Conservation (phyloP, 2,329 filamentous ascomycete genomes). For the Akanthomyces uredinophilus region DNA sequence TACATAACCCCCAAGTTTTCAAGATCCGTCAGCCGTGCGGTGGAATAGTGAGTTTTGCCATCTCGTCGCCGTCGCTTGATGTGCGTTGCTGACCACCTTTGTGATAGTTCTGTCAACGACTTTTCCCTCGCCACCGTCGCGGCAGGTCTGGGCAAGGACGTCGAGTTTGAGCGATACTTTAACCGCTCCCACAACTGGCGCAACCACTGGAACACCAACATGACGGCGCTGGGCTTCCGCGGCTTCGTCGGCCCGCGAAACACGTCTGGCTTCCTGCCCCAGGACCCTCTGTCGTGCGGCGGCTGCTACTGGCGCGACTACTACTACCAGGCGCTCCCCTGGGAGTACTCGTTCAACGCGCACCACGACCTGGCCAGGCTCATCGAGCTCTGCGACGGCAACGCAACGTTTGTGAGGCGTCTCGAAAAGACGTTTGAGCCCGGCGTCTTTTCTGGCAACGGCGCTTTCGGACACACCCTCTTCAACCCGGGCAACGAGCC, state of each 20-base stretch:
- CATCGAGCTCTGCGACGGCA: conserved; percentile 51
- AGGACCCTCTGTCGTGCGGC: conserved; percentile 54
- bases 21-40: conserved; percentile 57
- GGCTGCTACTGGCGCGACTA: conserved; percentile 62
- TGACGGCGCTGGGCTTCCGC: conserved; percentile 52
- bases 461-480: conserved; percentile 47
- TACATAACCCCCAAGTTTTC: conserved; percentile 60
- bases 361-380: conserved; percentile 58
- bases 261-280: conserved; percentile 46
- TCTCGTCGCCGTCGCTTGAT: not conserved
- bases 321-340: conserved; percentile 55
- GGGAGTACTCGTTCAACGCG: conserved; percentile 65
- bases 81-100: not conserved
- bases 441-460: conserved; percentile 36
- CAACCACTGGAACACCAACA: conserved; percentile 62
- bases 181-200: conserved; percentile 63
- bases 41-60: conserved; percentile 50
- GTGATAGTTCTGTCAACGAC: conserved; percentile 55
- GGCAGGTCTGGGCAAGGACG: conserved; percentile 44
- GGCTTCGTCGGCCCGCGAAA: conserved; percentile 62
- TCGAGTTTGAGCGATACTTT: conserved; percentile 54
- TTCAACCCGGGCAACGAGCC: conserved; percentile 67
- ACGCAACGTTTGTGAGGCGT: conserved; percentile 48
- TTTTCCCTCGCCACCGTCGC: conserved; percentile 64
- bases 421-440: conserved; percentile 57